These are phyloP conservation scores for Fusarium sp. DNA, from an alignment of 2,329 filamentous ascomycete genomes.

Conservation along the genomic window DNA sequence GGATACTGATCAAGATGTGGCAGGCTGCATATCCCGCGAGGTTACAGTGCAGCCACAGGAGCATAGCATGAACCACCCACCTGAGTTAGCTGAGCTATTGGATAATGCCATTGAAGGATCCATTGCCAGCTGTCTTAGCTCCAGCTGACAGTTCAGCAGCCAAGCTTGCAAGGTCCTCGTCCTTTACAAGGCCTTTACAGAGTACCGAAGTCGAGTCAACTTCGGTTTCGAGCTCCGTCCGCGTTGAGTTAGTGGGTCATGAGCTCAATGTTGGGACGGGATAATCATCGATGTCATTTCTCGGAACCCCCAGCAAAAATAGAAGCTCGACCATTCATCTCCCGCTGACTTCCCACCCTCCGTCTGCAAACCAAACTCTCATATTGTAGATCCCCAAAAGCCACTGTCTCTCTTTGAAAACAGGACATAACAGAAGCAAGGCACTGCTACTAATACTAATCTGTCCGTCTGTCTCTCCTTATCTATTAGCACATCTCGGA, in stretches of 20 bases:
- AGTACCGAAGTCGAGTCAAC: not conserved
- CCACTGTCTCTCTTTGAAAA: not conserved
- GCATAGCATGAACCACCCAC: not conserved
- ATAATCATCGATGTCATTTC: constrained; percentile 34
- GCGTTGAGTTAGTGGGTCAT: not conserved
- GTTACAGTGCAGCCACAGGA: not conserved
- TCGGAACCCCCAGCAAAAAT: constrained; percentile 28
- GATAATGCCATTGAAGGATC: not conserved
- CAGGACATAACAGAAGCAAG: not conserved
- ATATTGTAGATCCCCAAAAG: constrained; percentile 14
- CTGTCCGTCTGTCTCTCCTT: not conserved
- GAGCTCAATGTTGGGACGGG: constrained; percentile 39
- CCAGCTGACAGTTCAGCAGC: not conserved
- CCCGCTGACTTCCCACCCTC: not conserved
- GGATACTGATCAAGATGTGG: not conserved
- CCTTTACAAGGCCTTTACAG: too few relatives aligned
- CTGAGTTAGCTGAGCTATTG: not conserved
- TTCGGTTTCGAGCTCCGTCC: not conserved
- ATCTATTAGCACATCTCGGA: constrained; percentile 10
- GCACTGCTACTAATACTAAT: not conserved
- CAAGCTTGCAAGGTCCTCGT: not conserved
- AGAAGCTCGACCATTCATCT: constrained; percentile 28
- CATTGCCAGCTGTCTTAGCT: not conserved
- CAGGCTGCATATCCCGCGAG: not conserved
- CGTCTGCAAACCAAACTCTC: constrained; percentile 8